Evolutionary conservation across 805 yeast species (phyloP), one percentile per base, ranked within the genome.

Genomic region (Candida xyloterini): DNA sequence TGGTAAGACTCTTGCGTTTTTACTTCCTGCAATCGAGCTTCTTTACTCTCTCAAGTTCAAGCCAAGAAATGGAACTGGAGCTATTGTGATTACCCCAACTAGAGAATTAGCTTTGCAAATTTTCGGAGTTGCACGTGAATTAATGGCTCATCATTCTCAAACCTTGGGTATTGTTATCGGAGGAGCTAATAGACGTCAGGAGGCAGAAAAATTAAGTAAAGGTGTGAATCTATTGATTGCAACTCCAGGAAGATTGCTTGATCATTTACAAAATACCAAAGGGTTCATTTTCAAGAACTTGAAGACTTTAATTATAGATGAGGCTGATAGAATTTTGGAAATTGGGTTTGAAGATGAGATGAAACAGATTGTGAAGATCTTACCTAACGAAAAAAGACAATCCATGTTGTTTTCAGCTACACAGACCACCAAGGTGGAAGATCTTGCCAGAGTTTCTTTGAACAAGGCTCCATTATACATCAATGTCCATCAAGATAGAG

Each of bases 281-380:
- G 97, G 97, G 2, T 91, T 91, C 61, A 84, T 89, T 2, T 93
- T 87, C 76, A 89, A 88, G 71, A 93, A 93, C 67, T 74, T 93
- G 63, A 90, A 90, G 66, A 95, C 98, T 4, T 72, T 93, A 47
- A 79, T 95, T 40, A 90, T 93, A 52, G 99, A 93, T 65, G 99
- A 93, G 67, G 99, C 99, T 30, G 99, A 93, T 64, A 79, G 99
- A 67, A 93, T 93, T 53, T 72, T 93, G 59, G 99, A 95, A 64
- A 89, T 90, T 57, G 99, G 99, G 47, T 93, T 93, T 68, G 99
- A 93, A 70, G 98, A 95, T 53, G 99, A 93, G 70, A 93, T 93
- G 98, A 84, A 77, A 63, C 98, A 93, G 66, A 93, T 93, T 59
- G 87, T 93, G 57, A 87, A 83, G 65, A 87, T 95, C 48, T 71